These are phyloP conservation scores for Ambrosia trifida DNA, from an alignment of 129 eudicot genomes.

Conservation along the genomic window DNA sequence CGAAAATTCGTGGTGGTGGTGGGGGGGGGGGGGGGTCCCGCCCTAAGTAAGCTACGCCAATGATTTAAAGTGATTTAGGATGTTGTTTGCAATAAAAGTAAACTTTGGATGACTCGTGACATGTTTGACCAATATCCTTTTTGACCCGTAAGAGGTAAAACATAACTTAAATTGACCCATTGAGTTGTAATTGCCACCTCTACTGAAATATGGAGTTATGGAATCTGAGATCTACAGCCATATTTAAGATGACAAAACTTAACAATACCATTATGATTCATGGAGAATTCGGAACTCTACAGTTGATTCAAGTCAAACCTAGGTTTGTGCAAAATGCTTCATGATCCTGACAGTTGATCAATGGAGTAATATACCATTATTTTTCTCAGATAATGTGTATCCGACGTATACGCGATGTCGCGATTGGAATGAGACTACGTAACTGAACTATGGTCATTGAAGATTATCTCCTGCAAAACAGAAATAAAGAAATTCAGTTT, in stretches of 20 bases:
- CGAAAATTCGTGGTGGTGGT: no score
- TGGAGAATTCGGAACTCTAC: no score
- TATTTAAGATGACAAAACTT: no score
- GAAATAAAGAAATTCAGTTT: not conserved
- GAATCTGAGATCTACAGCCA: no score
- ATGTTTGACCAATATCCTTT: not conserved
- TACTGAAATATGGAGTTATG: no score
- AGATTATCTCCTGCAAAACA: slow-evolving; percentile 36
- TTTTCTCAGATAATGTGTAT: slow-evolving; percentile 8
- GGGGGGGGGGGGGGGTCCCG: no score
- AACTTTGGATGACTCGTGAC: not conserved
- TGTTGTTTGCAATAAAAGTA: not conserved
- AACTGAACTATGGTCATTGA: slow-evolving; percentile 22
- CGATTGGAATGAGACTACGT: not conserved
- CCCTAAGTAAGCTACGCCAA: no score
- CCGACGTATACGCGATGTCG: not conserved
- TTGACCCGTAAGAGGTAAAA: not conserved
- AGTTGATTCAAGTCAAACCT: no score
- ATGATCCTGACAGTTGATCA: slow-evolving; percentile 13
- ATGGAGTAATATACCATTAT: not conserved
- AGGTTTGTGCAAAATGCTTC: slow-evolving; percentile 2
- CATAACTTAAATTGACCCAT: no score
- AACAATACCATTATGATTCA: no score
- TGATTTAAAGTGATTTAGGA: not conserved
- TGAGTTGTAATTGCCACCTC: no score